A percentile compares a stretch with the other conserved stretches of the same genome.
These are phyloP conservation scores for Neonectria punicea DNA, from an alignment of 2,329 filamentous ascomycete genomes.

Conservation along the genomic window DNA sequence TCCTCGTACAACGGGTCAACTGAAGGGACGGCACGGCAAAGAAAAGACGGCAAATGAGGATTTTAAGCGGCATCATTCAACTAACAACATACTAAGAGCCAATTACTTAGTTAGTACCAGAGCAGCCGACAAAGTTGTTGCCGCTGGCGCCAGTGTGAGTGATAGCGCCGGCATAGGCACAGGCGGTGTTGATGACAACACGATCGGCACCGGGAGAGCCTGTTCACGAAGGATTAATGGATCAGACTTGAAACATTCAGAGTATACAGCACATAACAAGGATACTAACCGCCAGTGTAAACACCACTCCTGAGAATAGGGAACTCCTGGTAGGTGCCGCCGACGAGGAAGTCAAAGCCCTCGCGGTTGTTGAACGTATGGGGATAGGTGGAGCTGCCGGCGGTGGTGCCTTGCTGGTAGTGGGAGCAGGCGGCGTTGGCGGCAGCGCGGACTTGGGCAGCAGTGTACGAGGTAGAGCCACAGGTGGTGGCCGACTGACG, in stretches of 20 bases:
- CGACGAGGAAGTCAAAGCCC: constrained; percentile 48
- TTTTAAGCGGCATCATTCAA: neutral
- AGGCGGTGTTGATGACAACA: constrained; percentile 68
- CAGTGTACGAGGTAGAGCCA: constrained; percentile 45
- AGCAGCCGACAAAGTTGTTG: constrained; percentile 75
- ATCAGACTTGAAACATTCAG: rapidly evolving
- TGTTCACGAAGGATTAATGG: constrained; percentile 8
- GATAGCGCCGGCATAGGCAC: constrained; percentile 70
- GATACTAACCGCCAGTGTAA: constrained; percentile 49
- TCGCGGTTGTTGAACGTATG: constrained; percentile 53
- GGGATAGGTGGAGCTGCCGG: constrained; percentile 49
- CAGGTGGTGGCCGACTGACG: constrained; percentile 44
- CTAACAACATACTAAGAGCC: neutral
- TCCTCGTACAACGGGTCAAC: too few relatives aligned
- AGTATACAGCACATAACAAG: rapidly evolving
- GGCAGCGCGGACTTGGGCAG: constrained; percentile 43
- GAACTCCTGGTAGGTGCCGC: constrained; percentile 53
- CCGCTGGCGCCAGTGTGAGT: constrained; percentile 77
- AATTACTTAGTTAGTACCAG: constrained; percentile 33
- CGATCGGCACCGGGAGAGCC: constrained; percentile 71
- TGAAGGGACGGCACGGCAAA: neutral
- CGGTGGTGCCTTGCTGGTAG: constrained; percentile 34
- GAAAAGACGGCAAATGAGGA: neutral
- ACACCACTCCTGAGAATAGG: constrained; percentile 48
- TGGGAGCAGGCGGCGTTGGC: constrained; percentile 42